Evolutionary conservation across 164 flowering plant genomes (phyloP).

Genomic region (Paratinospora sagittata): DNA sequence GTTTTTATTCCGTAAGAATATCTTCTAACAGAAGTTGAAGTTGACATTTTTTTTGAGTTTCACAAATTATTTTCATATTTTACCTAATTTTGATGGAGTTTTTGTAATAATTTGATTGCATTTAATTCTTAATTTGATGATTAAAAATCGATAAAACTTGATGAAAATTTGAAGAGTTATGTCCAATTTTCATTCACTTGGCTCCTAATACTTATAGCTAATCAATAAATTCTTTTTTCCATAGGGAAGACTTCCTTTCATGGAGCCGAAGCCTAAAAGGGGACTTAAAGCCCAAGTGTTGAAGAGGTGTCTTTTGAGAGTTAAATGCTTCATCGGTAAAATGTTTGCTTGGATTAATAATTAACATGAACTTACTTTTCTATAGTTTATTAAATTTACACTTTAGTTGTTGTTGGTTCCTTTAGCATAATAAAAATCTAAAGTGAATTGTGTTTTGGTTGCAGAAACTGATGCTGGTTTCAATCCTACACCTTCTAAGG

Average conservation of each 20-base stretch:
- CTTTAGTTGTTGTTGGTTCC: neutral
- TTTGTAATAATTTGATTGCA: too few species aligned
- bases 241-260: constrained; percentile 69
- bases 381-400: neutral
- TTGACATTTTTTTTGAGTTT: too few species aligned
- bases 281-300: constrained; percentile 46
- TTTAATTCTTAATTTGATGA: too few species aligned
- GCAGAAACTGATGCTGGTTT: constrained; percentile 89
- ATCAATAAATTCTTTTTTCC: neutral
- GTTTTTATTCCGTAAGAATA: too few species aligned
- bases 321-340: constrained; percentile 79
- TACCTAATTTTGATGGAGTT: too few species aligned
- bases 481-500: constrained; percentile 74
- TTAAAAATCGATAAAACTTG: too few species aligned
- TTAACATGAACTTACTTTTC: neutral
- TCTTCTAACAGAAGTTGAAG: too few species aligned
- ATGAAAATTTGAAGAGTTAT: too few species aligned
- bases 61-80: too few species aligned
- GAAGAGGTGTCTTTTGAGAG: constrained; percentile 54
- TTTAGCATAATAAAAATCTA: neutral
- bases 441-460: constrained; percentile 15
- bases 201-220: neutral
- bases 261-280: constrained; percentile 50
- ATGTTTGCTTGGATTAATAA: constrained; percentile 1
- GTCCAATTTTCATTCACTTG: too few species aligned